Percentiles rank a stretch among this genome's conserved stretches.
Conservation (phyloP, 2,329 filamentous ascomycete species). For the Lasiodiplodia theobromae region DNA sequence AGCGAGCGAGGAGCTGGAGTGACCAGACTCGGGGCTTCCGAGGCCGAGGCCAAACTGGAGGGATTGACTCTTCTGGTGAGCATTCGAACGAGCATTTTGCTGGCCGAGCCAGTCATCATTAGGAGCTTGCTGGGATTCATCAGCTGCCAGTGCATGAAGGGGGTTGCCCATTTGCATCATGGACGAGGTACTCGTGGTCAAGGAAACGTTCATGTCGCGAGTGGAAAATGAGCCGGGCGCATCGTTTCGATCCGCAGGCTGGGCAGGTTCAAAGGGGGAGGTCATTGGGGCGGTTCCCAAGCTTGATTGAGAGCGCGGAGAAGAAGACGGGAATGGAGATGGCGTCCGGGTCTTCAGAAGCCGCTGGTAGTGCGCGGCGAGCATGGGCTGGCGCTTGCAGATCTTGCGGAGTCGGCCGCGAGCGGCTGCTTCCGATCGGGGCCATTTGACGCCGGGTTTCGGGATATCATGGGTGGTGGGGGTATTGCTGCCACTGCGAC, state of each 20-base stretch:
- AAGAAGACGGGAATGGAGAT: constrained; percentile 60
- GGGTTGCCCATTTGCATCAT: constrained; percentile 60
- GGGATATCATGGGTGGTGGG: constrained; percentile 49
- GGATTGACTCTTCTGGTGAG: constrained; percentile 60
- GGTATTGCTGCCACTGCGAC: constrained; percentile 56
- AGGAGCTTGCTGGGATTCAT: constrained; percentile 43
- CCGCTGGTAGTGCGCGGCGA: constrained; percentile 70
- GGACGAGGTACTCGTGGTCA: constrained; percentile 58
- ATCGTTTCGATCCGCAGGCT: constrained; percentile 14
- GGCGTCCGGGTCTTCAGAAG: constrained; percentile 67
- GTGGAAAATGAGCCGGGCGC: constrained; percentile 49
- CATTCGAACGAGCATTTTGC: constrained; percentile 51
- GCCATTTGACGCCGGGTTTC: constrained; percentile 58
- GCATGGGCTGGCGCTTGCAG: constrained; percentile 67
- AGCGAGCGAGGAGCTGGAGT: constrained; percentile 41
- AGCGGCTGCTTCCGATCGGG: constrained; percentile 64
- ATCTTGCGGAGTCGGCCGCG: constrained; percentile 65
- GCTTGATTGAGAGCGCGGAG: constrained; percentile 36
- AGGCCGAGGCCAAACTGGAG: constrained; percentile 56
- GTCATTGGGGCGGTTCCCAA: constrained; percentile 7
- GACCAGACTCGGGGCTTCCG: constrained; percentile 34
- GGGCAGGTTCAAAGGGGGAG: constrained; percentile 18
- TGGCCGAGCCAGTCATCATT: constrained; percentile 51
- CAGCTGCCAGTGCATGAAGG: constrained; percentile 53
- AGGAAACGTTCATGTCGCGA: constrained; percentile 58